These are phyloP conservation scores for Leccinum arenicola DNA, from an alignment of 768 basidiomycete species.

Conservation along the genomic window DNA sequence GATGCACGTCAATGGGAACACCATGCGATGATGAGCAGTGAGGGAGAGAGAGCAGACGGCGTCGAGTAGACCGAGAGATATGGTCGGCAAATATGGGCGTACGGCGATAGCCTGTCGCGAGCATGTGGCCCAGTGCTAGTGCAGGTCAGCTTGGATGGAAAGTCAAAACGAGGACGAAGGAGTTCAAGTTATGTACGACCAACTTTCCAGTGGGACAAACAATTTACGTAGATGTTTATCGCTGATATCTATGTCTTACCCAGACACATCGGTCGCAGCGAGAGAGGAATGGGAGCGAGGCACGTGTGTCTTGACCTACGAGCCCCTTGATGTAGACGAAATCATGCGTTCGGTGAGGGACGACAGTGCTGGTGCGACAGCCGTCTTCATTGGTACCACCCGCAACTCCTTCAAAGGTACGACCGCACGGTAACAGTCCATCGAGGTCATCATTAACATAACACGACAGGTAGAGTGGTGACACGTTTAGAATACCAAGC, in stretches of 20 bases:
- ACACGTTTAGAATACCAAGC: conserved; percentile 80
- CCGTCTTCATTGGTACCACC: conserved; percentile 82
- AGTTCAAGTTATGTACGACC: not conserved
- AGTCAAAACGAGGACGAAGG: too few relatives aligned
- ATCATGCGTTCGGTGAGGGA: conserved; percentile 64
- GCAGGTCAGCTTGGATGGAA: too few relatives aligned
- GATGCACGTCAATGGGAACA: conserved; percentile 62
- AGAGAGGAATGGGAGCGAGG: conserved; percentile 24
- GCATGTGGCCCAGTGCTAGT: too few relatives aligned
- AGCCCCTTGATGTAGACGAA: conserved; percentile 49
- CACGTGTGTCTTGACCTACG: conserved; percentile 55
- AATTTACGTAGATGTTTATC: not conserved
- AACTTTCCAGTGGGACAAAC: not conserved
- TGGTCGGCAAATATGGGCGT: too few relatives aligned
- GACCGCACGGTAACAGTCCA: not conserved
- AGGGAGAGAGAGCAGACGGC: too few relatives aligned
- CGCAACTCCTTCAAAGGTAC: conserved; percentile 82
- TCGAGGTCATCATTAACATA: conserved; percentile 7
- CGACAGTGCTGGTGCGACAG: conserved; percentile 67
- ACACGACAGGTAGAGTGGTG: conserved; percentile 58
- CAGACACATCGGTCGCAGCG: conserved; percentile 26
- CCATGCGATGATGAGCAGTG: conserved; percentile 7
- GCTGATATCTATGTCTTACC: conserved; percentile 18
- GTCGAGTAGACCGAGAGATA: too few relatives aligned
- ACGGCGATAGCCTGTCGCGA: too few relatives aligned